A percentile compares a stretch with the other conserved stretches of the same genome.
Evolutionary conservation across 345 rosid species (phyloP).

Genomic region (Eucalyptus cladocalyx): DNA sequence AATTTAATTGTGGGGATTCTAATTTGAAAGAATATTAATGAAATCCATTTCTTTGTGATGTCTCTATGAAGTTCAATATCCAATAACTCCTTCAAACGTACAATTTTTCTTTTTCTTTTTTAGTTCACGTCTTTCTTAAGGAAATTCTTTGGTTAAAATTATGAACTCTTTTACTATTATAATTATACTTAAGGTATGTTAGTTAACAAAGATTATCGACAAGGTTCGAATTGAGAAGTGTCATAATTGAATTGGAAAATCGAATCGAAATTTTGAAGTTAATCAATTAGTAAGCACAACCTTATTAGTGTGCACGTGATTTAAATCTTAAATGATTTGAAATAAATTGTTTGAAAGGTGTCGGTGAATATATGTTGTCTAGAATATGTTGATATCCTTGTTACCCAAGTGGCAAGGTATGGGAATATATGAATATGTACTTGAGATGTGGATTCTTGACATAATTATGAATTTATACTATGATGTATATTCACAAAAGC

Average conservation of each 20-base stretch:
- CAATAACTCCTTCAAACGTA: not conserved
- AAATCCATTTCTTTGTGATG: no score
- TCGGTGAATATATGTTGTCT: fast-evolving
- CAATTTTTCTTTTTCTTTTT: not conserved
- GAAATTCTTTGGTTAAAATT: not conserved
- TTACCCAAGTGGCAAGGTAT: fast-evolving
- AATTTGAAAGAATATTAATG: not conserved
- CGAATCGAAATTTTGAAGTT: fast-evolving
- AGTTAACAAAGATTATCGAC: not conserved
- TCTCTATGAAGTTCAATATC: not conserved
- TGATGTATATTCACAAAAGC: no score
- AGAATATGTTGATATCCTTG: no score
- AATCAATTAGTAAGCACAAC: fast-evolving
- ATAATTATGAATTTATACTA: no score
- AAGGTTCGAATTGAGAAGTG: fast-evolving
- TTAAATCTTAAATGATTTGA: no score
- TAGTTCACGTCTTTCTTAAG: not conserved
- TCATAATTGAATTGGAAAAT: fast-evolving
- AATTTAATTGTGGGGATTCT: not conserved
- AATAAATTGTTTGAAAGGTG: no score
- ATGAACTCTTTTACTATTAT: not conserved
- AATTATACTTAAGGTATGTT: not conserved
- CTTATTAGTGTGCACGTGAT: fast-evolving
- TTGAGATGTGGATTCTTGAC: no score
- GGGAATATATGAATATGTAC: no score